phyloP scores from a whole-genome alignment of 768 basidiomycete genomes.

The Chalciporus piperatus region DNA sequence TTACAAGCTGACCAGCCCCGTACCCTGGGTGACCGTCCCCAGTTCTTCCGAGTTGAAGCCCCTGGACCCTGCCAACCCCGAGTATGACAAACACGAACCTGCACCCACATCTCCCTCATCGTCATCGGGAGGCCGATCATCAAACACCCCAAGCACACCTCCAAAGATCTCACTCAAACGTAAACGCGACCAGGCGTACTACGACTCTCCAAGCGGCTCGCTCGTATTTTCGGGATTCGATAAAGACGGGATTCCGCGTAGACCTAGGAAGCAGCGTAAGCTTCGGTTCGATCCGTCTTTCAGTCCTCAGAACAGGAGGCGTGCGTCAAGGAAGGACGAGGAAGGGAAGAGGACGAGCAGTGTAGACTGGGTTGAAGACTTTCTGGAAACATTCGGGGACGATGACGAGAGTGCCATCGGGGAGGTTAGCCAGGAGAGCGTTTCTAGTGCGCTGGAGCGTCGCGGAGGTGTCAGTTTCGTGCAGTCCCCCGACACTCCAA shows the following conservation, averaged over 20 bases:
- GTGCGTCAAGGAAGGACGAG: not conserved
- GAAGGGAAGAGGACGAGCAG: not conserved
- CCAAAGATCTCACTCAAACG: conserved; percentile 22
- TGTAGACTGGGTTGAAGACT: conserved; percentile 3
- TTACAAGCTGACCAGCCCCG: conserved; percentile 12
- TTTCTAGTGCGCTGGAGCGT: not conserved
- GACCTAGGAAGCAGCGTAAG: conserved; percentile 27
- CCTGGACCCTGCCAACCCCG: not conserved
- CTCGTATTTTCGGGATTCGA: conserved; percentile 29
- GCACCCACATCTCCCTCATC: not conserved
- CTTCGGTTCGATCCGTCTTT: conserved; percentile 26
- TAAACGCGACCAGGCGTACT: conserved; percentile 28
- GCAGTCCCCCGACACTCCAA: conserved; percentile 8
- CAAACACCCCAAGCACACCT: conserved; percentile 28
- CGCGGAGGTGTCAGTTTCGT: not conserved
- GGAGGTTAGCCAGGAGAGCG: not conserved
- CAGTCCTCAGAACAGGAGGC: conserved; percentile 13
- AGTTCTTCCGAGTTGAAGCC: not conserved
- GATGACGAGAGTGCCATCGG: not conserved
- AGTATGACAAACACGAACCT: not conserved
- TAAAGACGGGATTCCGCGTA: conserved; percentile 29
- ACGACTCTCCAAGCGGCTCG: conserved; percentile 26
- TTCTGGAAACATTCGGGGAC: not conserved
- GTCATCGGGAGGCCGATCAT: not conserved
- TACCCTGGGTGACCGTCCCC: not conserved